Base-by-base conservation (phyloP, 2,329 filamentous ascomycete species). In the Aspergillus quadricinctus region DNA sequence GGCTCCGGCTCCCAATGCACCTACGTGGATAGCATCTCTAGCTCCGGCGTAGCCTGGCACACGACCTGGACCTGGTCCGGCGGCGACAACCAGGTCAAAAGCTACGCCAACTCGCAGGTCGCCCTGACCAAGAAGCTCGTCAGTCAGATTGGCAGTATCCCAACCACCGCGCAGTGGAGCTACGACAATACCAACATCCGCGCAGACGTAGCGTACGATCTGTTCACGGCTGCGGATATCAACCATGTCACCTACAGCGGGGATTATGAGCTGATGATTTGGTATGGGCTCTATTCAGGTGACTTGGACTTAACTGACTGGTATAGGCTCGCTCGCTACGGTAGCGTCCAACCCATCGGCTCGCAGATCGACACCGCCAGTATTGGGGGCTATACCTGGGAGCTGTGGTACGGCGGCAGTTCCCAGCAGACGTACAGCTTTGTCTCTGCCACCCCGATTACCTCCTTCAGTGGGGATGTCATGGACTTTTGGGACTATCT, bases 261-360 rank as follows among this genome's bases (percentile, higher is more conserved):
- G 14, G 73, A 81, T 57, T 85, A 82, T 66, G 84, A 86, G 67
- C 72, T 86, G 59, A 87, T 87, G 83, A 78, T 87, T 58, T 87
- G 84, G 83, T 66, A 55, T 14, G 55, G 52, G 21, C 8, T 6
- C 28, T 27, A 4, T 43, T 25, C 25, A 25, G 3, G 17, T 45
- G 27, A 35, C n/a, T 27, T 19, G 19, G 5, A 3, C n/a, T 2
- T n/a, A 35, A 21, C 51, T 21, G 11, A 23, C 7, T 46, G 9
- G 27, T 35, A 48, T 31, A 65, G 63, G 63, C 73, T 84, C 35
- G 78, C 73, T 4, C 78, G 78, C 29, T 70, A 82, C 27, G 80
- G 79, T 14, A 75, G 75, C 35, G 79, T 79, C 3, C 80, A 81
- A 4, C 81, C 82, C 46, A 82, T 85, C 71, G 81, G 81, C 46